Evolutionary conservation across 108 stramenopile species (phyloP).

Genomic region (Skeletonema potamos): DNA sequence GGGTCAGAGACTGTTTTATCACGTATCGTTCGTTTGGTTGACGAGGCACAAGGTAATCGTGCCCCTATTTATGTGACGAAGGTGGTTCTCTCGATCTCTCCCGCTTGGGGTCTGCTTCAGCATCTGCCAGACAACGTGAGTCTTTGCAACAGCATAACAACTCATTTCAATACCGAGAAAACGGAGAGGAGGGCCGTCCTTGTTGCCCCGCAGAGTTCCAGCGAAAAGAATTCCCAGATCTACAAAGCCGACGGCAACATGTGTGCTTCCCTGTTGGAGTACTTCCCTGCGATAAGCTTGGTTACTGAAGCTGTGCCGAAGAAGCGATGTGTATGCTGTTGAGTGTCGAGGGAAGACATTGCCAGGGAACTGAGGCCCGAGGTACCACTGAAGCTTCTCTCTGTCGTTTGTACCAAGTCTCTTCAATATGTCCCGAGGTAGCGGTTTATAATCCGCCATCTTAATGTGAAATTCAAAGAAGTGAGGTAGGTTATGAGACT

Average conservation of each 20-base stretch:
- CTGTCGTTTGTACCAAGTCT: constrained; percentile 11
- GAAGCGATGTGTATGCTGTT: background rate
- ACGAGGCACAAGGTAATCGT: constrained; percentile 92
- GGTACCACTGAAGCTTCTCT: constrained; percentile 10
- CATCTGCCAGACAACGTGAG: constrained; percentile 35
- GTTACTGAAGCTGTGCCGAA: constrained; percentile 30
- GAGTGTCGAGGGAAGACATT: background rate
- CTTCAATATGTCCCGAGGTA: constrained; percentile 12
- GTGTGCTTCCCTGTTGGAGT: constrained; percentile 21
- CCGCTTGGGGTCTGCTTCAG: background rate
- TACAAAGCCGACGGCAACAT: constrained; percentile 44
- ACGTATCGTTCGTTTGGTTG: constrained; percentile 85
- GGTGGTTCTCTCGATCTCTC: background rate
- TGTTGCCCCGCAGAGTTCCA: background rate
- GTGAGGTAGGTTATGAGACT: constrained; percentile 16
- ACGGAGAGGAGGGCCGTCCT: constrained; percentile 6
- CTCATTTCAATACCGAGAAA: constrained; percentile 36
- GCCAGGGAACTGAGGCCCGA: background rate
- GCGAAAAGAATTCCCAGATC: constrained; percentile 34
- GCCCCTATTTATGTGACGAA: constrained; percentile 76
- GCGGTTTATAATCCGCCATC: constrained; percentile 6
- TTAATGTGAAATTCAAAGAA: constrained; percentile 14
- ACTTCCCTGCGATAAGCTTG: constrained; percentile 13
- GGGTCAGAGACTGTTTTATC: constrained; percentile 74
- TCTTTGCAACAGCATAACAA: constrained; percentile 30